phyloP scores from a whole-genome alignment of 306 rosid species.

The Vigna reflexopilosa region DNA sequence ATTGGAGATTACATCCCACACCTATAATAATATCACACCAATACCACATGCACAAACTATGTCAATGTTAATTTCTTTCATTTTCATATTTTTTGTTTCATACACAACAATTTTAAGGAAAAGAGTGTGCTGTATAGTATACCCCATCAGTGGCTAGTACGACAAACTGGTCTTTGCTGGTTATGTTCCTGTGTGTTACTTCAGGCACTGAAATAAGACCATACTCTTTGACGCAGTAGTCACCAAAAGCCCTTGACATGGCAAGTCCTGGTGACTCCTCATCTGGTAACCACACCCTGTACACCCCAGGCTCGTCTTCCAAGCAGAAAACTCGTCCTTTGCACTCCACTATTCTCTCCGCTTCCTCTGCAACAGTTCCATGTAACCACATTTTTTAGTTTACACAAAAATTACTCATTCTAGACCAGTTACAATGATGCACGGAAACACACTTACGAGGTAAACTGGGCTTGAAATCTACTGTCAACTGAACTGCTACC shows the following conservation, averaged over 20 bases:
- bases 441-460: slow-evolving; percentile 66
- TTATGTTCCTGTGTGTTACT: slow-evolving; percentile 70
- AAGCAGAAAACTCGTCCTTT: slow-evolving; percentile 80
- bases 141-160: slow-evolving; percentile 91
- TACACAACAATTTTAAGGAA: neutral
- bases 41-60: neutral
- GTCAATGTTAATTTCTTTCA: neutral
- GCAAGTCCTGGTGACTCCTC: slow-evolving; percentile 78
- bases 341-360: slow-evolving; percentile 72
- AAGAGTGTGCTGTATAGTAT: slow-evolving; percentile 48
- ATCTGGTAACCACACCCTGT: slow-evolving; percentile 77
- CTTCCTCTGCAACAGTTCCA: slow-evolving; percentile 66
- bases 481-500: slow-evolving; percentile 71
- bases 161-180: slow-evolving; percentile 72
- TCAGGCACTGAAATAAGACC: slow-evolving; percentile 89
- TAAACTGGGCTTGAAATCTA: slow-evolving; percentile 90
- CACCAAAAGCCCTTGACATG: slow-evolving; percentile 91
- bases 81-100: neutral
- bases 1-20: slow-evolving; percentile 90
- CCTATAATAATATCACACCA: slow-evolving; percentile 47
- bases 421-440: neutral
- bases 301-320: slow-evolving; percentile 79
- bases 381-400: neutral
- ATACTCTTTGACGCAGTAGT: slow-evolving; percentile 72
- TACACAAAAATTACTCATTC: neutral